Conservation (phyloP, 371 early-diverging fungal species). For the Polyrhizophydium stewartii region DNA sequence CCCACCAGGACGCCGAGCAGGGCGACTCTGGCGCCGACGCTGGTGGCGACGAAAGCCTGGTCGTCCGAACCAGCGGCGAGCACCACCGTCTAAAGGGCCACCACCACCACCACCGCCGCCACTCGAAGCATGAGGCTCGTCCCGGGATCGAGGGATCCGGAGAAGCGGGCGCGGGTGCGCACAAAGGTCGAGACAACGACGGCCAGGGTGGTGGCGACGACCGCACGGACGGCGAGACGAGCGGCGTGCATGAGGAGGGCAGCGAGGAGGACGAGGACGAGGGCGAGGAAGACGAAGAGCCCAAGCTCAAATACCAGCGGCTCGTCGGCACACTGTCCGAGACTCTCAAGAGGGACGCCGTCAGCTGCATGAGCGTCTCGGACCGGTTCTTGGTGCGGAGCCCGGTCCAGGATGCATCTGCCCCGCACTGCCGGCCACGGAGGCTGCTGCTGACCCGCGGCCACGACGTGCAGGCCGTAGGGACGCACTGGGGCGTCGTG, state of each 20-base stretch:
- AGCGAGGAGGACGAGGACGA: constrained; percentile 44
- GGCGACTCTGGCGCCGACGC: too few species aligned
- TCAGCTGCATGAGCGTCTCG: constrained; percentile 65
- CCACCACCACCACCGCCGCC: too few species aligned
- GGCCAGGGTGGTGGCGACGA: constrained; percentile 3
- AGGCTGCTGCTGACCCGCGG: neutral
- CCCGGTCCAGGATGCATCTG: neutral
- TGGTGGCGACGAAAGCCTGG: too few species aligned
- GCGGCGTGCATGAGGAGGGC: constrained; percentile 61
- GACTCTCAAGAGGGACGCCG: constrained; percentile 80
- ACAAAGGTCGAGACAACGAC: too few species aligned
- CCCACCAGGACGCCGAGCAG: too few species aligned
- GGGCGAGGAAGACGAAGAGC: constrained; percentile 66
- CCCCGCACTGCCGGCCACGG: neutral
- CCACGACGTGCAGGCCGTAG: constrained; percentile 62
- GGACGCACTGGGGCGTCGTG: constrained; percentile 91
- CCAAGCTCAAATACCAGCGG: constrained; percentile 83
- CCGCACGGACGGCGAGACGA: constrained; percentile 38
- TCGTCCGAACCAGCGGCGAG: too few species aligned
- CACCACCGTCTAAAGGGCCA: too few species aligned
- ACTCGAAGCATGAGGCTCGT: too few species aligned
- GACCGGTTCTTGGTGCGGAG: constrained; percentile 74
- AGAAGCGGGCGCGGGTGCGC: too few species aligned
- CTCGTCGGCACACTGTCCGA: constrained; percentile 70
- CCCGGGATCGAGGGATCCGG: too few species aligned